Evolutionary conservation across 106 monocot species (phyloP).

Genomic region (Acorus gramineus): DNA sequence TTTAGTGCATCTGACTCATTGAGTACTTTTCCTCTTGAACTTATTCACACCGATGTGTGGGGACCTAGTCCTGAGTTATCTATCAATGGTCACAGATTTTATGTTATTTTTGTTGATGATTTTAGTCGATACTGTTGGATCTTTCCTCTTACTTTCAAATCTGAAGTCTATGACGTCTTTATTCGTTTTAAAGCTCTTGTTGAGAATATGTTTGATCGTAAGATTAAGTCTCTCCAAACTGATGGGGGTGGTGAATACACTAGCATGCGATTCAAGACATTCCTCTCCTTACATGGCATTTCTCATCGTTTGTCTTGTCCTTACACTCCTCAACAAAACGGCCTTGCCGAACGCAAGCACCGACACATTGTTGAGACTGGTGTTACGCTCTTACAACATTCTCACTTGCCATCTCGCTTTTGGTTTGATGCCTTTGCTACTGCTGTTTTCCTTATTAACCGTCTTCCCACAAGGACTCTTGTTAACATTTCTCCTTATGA

Average conservation of each 20-base stretch:
- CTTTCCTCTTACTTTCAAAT: not conserved
- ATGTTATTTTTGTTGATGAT: slow-evolving; percentile 2
- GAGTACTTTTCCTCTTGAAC: not conserved
- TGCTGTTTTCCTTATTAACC: too few species aligned
- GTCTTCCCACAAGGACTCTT: too few species aligned
- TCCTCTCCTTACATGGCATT: not conserved
- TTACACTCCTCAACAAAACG: not conserved
- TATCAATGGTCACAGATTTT: not conserved
- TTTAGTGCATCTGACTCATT: not conserved
- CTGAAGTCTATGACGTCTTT: not conserved
- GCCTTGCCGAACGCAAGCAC: not conserved
- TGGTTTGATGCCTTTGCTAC: too few species aligned
- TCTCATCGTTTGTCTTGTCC: not conserved
- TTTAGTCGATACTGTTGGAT: slow-evolving; percentile 2
- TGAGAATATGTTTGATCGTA: slow-evolving; percentile 1
- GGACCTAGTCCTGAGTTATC: not conserved
- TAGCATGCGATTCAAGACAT: not conserved
- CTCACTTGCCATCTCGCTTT: not conserved
- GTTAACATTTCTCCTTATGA: too few species aligned
- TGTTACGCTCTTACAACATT: not conserved
- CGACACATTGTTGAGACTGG: not conserved
- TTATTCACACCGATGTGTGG: slow-evolving; percentile 1
- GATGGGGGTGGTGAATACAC: not conserved
- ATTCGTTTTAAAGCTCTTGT: slow-evolving; percentile 4
- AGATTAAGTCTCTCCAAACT: slow-evolving; percentile 4